These are phyloP conservation scores for Zopfochytrium polystomum DNA, from an alignment of 371 early-diverging fungal species.

Conservation along the genomic window DNA sequence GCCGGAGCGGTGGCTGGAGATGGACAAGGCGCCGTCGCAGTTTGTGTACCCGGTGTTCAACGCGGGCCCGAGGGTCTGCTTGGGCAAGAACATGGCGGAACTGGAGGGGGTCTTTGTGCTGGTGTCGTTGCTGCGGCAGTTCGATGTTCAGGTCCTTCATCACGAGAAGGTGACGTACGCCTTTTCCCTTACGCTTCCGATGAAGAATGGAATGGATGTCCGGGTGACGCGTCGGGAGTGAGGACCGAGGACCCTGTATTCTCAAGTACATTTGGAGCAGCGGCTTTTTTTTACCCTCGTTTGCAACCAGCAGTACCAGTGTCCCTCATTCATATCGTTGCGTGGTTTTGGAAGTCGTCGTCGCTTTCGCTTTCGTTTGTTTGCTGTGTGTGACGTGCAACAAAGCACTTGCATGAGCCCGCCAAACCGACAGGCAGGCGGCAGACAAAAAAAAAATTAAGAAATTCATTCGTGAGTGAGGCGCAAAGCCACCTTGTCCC, in stretches of 20 bases:
- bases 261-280: not conserved
- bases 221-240: not conserved
- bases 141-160: conserved; percentile 17
- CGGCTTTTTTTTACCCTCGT: not conserved
- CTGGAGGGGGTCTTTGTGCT: conserved; percentile 33
- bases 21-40: conserved; percentile 14
- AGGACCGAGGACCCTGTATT: not conserved
- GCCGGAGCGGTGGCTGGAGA: conserved; percentile 59
- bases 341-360: no score
- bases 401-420: no score
- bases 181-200: conserved; percentile 24
- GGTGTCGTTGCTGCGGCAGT: conserved; percentile 17
- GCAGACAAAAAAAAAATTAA: no score
- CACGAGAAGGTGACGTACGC: conserved; percentile 20
- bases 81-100: conserved; percentile 44
- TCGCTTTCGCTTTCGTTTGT: no score
- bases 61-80: conserved; percentile 68
- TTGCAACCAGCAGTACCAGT: not conserved
- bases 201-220: conserved; percentile 19
- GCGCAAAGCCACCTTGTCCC: no score
- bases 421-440: no score
- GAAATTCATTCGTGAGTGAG: no score
- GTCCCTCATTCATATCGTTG: no score
- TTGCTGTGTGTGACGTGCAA: no score
- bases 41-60: conserved; percentile 39